phyloP scores from a whole-genome alignment of 78 protist species.

The Dictyostelium brefeldianum region DNA sequence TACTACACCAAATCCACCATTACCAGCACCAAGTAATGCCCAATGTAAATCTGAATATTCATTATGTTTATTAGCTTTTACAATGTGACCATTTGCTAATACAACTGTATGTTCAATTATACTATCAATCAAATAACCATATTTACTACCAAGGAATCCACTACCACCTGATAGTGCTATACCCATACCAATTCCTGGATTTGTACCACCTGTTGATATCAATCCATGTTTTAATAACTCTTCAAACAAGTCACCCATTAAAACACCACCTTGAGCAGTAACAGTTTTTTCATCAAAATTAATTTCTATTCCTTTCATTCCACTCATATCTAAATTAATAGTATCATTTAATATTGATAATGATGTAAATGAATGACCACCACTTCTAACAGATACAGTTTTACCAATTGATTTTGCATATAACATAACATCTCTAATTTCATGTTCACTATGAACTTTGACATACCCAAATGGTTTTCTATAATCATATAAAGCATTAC shows the following conservation, averaged over 20 bases:
- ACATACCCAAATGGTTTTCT: neutral
- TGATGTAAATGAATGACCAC: constrained; percentile 39
- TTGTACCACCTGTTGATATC: constrained; percentile 26
- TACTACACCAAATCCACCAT: constrained; percentile 3
- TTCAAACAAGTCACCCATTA: neutral
- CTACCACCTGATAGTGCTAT: constrained; percentile 21
- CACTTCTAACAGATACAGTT: constrained; percentile 10
- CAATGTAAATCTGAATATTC: constrained; percentile 10
- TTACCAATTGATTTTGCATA: neutral
- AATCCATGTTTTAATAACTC: neutral
- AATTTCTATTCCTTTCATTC: neutral
- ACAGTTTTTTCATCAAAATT: neutral
- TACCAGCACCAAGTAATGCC: constrained; percentile 25
- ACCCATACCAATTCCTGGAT: constrained; percentile 37
- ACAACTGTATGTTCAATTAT: constrained; percentile 1
- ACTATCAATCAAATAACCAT: constrained; percentile 29
- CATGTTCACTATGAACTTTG: neutral
- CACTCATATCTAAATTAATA: constrained; percentile 34
- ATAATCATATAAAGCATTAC: neutral
- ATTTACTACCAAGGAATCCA: neutral
- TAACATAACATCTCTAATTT: neutral
- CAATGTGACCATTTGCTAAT: neutral
- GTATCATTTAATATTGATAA: constrained; percentile 19
- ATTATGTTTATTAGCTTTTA: neutral
- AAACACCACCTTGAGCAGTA: constrained; percentile 11